Conservation (phyloP, 1,284 basidiomycete species). For the Volvariella volvacea region DNA sequence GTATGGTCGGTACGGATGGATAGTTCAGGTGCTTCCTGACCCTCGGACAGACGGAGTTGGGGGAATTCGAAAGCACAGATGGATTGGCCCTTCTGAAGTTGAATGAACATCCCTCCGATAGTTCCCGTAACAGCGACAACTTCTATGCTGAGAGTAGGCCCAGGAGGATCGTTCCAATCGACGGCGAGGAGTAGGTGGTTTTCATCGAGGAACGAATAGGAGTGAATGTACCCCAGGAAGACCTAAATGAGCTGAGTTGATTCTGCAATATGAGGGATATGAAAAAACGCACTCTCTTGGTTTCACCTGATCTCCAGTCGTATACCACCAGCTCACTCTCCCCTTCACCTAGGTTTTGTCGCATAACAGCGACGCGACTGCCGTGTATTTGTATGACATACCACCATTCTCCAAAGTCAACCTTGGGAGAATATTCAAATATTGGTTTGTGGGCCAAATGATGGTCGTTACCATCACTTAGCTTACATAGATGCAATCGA, state of each 20-base stretch:
- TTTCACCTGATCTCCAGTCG: constrained; percentile 14
- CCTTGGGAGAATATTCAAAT: constrained; percentile 3
- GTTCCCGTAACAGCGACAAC: constrained; percentile 3
- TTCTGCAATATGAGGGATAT: no score
- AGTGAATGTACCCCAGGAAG: constrained; percentile 7
- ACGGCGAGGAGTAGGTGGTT: constrained; percentile 5
- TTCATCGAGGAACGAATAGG: constrained; percentile 8
- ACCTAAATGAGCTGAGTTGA: constrained; percentile 4
- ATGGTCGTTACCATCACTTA: constrained; percentile 19
- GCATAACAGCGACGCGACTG: constrained; percentile 12
- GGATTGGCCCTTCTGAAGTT: not conserved
- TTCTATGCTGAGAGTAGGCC: constrained; percentile 2
- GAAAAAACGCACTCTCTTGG: constrained; percentile 11
- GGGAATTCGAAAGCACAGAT: constrained; percentile 2
- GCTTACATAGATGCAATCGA: not conserved
- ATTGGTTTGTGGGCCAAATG: constrained; percentile 9
- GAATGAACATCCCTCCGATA: not conserved
- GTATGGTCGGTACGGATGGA: constrained; percentile 7
- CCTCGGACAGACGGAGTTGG: not conserved
- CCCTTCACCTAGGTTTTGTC: constrained; percentile 5
- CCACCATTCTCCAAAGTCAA: constrained; percentile 6
- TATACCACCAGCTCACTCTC: constrained; percentile 11
- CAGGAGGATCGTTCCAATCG: constrained; percentile 1
- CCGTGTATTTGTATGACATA: constrained; percentile 13
- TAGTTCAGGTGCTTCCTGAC: constrained; percentile 4